phyloP scores from a whole-genome alignment of 2,329 filamentous ascomycete genomes.

The Nigrospora osmanthi region DNA sequence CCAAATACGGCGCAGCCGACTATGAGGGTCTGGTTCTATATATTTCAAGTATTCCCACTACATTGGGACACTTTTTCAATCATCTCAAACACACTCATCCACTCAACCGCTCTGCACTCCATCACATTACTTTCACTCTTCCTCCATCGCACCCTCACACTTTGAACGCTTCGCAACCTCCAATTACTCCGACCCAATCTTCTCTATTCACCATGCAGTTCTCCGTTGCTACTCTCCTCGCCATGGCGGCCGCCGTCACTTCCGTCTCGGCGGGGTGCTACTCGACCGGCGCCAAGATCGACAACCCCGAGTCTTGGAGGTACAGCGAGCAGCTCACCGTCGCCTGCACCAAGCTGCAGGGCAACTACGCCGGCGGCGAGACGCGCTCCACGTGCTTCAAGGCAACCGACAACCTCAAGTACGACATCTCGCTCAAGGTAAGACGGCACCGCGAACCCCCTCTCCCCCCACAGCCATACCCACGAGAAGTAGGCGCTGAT shows the following conservation, averaged over 20 bases:
- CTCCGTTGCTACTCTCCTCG: background rate
- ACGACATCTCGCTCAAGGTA: background rate
- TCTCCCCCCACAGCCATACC: background rate
- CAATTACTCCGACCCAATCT: too few relatives aligned
- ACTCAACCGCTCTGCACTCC: background rate
- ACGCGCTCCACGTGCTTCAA: background rate
- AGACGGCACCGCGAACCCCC: background rate
- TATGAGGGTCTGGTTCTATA: too few relatives aligned
- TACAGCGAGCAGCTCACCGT: background rate
- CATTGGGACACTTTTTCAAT: too few relatives aligned
- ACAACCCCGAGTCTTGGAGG: background rate
- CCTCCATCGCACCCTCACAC: background rate
- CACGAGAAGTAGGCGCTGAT: background rate
- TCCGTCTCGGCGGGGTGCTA: background rate
- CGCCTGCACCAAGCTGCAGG: background rate
- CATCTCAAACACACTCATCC: background rate
- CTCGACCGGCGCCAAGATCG: background rate
- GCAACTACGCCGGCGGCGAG: background rate
- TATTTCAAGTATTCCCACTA: too few relatives aligned
- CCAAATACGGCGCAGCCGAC: too few relatives aligned
- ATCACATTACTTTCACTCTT: background rate
- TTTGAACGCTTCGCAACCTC: too few relatives aligned
- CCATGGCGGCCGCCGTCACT: background rate
- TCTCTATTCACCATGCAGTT: background rate
- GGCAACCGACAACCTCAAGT: background rate